Percentiles rank a stretch among this genome's conserved stretches.
phyloP scores from a whole-genome alignment of 805 yeast species.

The Limtongia smithiae region DNA sequence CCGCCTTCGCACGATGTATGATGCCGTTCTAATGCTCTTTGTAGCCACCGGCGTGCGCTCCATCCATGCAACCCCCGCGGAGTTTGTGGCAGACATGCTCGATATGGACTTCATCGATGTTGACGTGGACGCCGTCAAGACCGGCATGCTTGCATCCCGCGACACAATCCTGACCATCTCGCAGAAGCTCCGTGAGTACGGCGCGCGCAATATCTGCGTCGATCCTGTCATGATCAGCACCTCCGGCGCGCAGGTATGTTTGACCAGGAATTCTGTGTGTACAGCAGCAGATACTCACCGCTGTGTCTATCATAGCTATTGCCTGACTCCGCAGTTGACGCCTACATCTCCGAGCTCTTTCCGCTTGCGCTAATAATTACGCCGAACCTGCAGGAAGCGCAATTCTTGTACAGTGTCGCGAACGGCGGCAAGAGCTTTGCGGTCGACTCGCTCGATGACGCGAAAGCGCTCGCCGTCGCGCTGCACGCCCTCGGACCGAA shows the following conservation, averaged over 20 bases:
- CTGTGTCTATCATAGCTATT: constrained; percentile 40
- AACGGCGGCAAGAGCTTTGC: constrained; percentile 25
- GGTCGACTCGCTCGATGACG: constrained; percentile 42
- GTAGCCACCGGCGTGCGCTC: constrained; percentile 42
- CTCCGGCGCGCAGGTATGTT: constrained; percentile 51
- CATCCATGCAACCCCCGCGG: constrained; percentile 43
- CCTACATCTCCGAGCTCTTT: constrained; percentile 46
- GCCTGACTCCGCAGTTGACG: constrained; percentile 45
- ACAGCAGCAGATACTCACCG: neutral
- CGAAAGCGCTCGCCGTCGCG: constrained; percentile 40
- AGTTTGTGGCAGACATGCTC: constrained; percentile 49
- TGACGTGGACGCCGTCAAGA: constrained; percentile 63
- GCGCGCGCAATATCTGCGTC: constrained; percentile 48
- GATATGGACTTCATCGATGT: constrained; percentile 58
- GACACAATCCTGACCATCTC: constrained; percentile 51
- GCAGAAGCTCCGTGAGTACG: constrained; percentile 38
- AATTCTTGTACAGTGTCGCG: constrained; percentile 35
- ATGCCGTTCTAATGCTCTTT: neutral
- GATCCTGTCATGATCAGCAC: constrained; percentile 88
- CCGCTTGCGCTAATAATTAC: constrained; percentile 60
- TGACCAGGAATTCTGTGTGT: neutral
- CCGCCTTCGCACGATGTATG: neutral
- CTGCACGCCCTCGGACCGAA: constrained; percentile 45
- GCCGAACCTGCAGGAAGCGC: constrained; percentile 73
- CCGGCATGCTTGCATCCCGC: constrained; percentile 59